Conservation (phyloP, 495 filamentous ascomycete genomes). For the Aspergillus sclerotiicarbonarius region DNA sequence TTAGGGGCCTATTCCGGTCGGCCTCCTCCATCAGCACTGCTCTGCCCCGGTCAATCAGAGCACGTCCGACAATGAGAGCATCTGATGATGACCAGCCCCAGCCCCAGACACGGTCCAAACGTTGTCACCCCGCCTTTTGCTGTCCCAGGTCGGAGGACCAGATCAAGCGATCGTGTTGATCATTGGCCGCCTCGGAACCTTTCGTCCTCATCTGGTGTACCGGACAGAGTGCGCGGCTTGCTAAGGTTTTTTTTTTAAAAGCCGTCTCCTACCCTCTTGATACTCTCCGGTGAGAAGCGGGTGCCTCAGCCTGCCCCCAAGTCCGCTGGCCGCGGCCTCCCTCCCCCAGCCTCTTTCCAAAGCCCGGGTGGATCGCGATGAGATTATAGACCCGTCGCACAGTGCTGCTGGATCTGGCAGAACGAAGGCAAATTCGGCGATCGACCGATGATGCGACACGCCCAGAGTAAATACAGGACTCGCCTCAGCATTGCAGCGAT, state of each 20-base stretch:
- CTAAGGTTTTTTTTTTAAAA: background rate
- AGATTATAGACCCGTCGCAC: background rate
- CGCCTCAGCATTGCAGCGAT: background rate
- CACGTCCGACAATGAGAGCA: too few relatives aligned
- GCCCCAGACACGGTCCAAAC: constrained; percentile 6
- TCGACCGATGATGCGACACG: constrained; percentile 1
- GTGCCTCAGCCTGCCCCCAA: background rate
- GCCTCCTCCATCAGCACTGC: background rate
- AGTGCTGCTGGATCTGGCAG: background rate
- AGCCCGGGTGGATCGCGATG: constrained; percentile 13
- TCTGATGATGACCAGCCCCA: background rate
- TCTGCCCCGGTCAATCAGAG: too few relatives aligned
- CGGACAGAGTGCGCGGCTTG: constrained; percentile 5
- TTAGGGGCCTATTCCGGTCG: background rate
- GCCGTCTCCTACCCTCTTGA: constrained; percentile 4
- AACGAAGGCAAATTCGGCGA: background rate
- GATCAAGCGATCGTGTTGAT: constrained; percentile 8
- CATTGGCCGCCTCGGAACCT: constrained; percentile 21
- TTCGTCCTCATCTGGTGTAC: constrained; percentile 9
- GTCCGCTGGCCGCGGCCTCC: constrained; percentile 4
- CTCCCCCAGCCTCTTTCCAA: constrained; percentile 5
- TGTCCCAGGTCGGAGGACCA: constrained; percentile 5
- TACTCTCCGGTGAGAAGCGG: constrained; percentile 12
- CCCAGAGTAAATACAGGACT: too few relatives aligned
- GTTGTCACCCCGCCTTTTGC: constrained; percentile 7